Evolutionary conservation across 495 filamentous ascomycete genomes (phyloP).

Genomic region (Xylaria venustula): DNA sequence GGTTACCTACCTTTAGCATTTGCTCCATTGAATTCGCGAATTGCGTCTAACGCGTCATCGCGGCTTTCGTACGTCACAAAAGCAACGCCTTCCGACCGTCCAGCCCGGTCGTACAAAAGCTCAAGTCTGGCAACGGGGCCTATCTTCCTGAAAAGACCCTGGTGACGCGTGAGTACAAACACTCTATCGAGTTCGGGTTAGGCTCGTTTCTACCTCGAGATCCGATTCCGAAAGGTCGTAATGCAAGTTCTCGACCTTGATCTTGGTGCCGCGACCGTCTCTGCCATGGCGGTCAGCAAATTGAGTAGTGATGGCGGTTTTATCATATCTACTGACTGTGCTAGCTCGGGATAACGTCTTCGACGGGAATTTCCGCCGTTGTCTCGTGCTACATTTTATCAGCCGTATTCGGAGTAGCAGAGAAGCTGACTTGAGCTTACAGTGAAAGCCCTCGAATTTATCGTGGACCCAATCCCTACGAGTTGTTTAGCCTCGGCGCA

Average conservation of each 20-base stretch:
- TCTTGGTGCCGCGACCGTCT: constrained; percentile 61
- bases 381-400: constrained; percentile 39
- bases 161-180: constrained; percentile 13
- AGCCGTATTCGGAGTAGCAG: constrained; percentile 22
- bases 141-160: constrained; percentile 81
- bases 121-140: constrained; percentile 68
- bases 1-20: constrained; percentile 70
- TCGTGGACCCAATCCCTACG: constrained; percentile 88
- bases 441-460: constrained; percentile 65
- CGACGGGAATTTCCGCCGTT: constrained; percentile 35
- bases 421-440: constrained; percentile 29
- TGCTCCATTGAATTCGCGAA: constrained; percentile 81
- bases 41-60: constrained; percentile 69
- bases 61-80: constrained; percentile 75
- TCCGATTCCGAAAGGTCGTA: constrained; percentile 90
- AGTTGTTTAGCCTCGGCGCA: constrained; percentile 9
- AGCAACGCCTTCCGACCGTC: constrained; percentile 83
- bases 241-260: constrained; percentile 89
- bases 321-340: constrained; percentile 45
- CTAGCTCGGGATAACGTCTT: constrained; percentile 48
- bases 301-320: not conserved
- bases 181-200: not conserved
- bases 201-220: constrained; percentile 60
- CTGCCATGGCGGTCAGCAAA: constrained; percentile 26
- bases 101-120: constrained; percentile 83